These are phyloP conservation scores for Pelargonium myrrhifolium DNA, from an alignment of 441 rosid species.

Conservation along the genomic window DNA sequence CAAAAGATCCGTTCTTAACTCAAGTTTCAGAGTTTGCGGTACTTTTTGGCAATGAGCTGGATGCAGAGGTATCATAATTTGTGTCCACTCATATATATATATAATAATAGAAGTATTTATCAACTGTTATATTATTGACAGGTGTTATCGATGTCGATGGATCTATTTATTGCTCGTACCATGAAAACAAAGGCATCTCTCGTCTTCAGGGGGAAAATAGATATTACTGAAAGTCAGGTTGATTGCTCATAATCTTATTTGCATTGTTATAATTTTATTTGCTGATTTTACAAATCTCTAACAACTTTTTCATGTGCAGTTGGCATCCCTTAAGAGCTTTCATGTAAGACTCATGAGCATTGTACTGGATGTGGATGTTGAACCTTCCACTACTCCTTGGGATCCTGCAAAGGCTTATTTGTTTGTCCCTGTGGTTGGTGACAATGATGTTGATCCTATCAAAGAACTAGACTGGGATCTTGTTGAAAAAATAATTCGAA, in stretches of 20 bases:
- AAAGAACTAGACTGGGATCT: slow-evolving; percentile 84
- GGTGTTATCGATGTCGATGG: slow-evolving; percentile 99
- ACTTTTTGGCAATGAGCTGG: slow-evolving; percentile 98
- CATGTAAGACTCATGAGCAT: slow-evolving; percentile 99
- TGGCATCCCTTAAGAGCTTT: slow-evolving; percentile 85
- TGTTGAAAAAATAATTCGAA: slow-evolving; percentile 50
- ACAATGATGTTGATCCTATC: slow-evolving; percentile 55
- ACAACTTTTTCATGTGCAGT: slow-evolving; percentile 45
- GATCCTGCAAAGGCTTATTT: slow-evolving; percentile 98
- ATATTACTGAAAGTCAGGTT: slow-evolving; percentile 81
- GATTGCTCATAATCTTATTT: slow-evolving; percentile 13
- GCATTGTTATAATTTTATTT: slow-evolving; percentile 11
- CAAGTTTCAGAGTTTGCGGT: slow-evolving; percentile 90
- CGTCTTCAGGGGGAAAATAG: slow-evolving; percentile 68
- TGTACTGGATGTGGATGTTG: slow-evolving; percentile 98
- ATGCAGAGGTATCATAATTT: slow-evolving; percentile 81
- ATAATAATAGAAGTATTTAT: slow-evolving; percentile 9
- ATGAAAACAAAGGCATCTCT: slow-evolving; percentile 96
- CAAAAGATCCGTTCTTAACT: slow-evolving; percentile 84
- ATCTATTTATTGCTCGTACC: slow-evolving; percentile 99
- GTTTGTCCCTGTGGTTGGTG: slow-evolving; percentile 89
- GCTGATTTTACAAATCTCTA: slow-evolving; percentile 4
- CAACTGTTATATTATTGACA: slow-evolving; percentile 23
- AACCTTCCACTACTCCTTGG: slow-evolving; percentile 99
- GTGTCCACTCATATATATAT: slow-evolving; percentile 9